These are phyloP conservation scores for Phytophthora fragariae DNA, from an alignment of 352 stramenopile species.

Conservation along the genomic window DNA sequence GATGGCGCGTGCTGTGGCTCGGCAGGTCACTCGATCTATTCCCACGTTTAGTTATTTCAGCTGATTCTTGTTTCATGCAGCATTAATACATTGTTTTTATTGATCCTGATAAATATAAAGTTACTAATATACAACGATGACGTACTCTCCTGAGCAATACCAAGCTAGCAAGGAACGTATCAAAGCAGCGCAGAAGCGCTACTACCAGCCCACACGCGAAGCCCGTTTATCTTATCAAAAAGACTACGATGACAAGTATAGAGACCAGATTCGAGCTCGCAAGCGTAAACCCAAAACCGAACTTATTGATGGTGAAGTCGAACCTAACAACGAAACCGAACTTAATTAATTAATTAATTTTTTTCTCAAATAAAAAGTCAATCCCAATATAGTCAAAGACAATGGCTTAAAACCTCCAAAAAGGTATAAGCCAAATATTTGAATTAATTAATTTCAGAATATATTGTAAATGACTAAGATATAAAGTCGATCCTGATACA, in stretches of 20 bases:
- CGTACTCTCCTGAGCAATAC: too few relatives aligned
- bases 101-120: too few relatives aligned
- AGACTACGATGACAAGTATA: background rate
- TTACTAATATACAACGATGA: too few relatives aligned
- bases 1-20: too few relatives aligned
- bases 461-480: too few relatives aligned
- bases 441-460: too few relatives aligned
- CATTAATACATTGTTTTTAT: too few relatives aligned
- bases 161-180: too few relatives aligned
- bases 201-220: background rate
- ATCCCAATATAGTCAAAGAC: conserved; percentile 10
- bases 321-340: conserved; percentile 7
- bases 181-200: background rate
- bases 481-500: too few relatives aligned
- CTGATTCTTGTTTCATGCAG: too few relatives aligned
- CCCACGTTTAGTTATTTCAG: too few relatives aligned
- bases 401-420: background rate
- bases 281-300: background rate
- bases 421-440: background rate
- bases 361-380: conserved; percentile 14
- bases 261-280: background rate
- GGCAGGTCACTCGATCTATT: too few relatives aligned
- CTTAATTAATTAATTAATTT: conserved; percentile 9
- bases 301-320: background rate
- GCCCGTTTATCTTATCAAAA: background rate